These are phyloP conservation scores for Ajuga chamaepitys DNA, from an alignment of 257 asterid genomes.

Conservation along the genomic window DNA sequence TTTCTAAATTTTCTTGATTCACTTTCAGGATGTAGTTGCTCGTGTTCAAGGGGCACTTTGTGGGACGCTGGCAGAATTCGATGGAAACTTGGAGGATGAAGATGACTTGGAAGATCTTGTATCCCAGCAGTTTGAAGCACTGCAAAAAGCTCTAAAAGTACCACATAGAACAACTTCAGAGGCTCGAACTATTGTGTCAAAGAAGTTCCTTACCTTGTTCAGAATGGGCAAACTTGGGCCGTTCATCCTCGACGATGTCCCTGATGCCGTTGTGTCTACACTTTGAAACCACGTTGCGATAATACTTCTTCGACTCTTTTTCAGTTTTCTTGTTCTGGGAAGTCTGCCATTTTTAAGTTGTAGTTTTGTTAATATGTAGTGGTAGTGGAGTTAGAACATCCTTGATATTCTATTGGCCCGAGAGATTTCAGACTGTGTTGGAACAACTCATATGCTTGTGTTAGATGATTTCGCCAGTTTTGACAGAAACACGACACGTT, in stretches of 20 bases:
- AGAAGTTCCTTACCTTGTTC: slow-evolving; percentile 72
- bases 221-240: slow-evolving; percentile 82
- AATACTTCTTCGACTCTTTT: background rate
- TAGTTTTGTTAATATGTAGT: too few species aligned
- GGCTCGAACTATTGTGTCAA: slow-evolving; percentile 61
- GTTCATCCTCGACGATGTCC: slow-evolving; percentile 77
- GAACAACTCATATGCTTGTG: too few species aligned
- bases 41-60: slow-evolving; percentile 58
- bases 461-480: too few species aligned
- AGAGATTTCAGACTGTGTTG: too few species aligned
- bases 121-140: slow-evolving; percentile 67
- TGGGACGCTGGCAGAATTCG: slow-evolving; percentile 43
- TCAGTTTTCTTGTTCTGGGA: background rate
- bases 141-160: slow-evolving; percentile 61
- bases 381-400: too few species aligned
- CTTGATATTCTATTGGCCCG: too few species aligned
- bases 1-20: background rate
- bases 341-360: too few species aligned
- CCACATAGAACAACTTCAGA: slow-evolving; percentile 65
- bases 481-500: too few species aligned
- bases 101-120: slow-evolving; percentile 62
- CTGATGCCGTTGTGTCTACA: slow-evolving; percentile 25
- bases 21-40: slow-evolving; percentile 58
- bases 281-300: background rate
- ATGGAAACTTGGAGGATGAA: slow-evolving; percentile 70